Percentiles rank a stretch among this genome's conserved stretches.
These are phyloP conservation scores for Venturia oleaginea DNA, from an alignment of 2,329 filamentous ascomycete genomes.

Conservation along the genomic window DNA sequence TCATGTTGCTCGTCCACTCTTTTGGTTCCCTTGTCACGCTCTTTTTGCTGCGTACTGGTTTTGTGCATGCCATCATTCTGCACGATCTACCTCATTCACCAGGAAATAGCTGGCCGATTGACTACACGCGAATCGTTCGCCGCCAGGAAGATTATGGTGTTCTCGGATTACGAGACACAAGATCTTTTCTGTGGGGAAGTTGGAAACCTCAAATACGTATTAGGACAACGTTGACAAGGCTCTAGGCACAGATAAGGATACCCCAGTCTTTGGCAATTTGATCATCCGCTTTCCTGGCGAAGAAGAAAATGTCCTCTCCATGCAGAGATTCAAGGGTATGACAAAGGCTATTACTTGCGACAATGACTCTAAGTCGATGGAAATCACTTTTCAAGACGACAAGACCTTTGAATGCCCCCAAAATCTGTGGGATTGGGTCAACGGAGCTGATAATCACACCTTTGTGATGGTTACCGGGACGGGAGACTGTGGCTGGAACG, in stretches of 20 bases:
- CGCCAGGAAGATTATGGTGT: background rate
- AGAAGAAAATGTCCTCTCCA: no score
- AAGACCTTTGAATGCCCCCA: no score
- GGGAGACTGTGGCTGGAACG: constrained; percentile 20
- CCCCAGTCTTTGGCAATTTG: constrained; percentile 16
- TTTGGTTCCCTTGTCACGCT: background rate
- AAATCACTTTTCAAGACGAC: no score
- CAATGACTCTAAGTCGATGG: background rate
- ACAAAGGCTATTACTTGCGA: background rate
- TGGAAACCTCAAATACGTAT: background rate
- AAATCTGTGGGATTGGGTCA: constrained; percentile 19
- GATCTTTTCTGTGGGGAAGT: constrained; percentile 21
- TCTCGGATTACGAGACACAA: constrained; percentile 16
- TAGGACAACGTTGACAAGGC: constrained; percentile 7
- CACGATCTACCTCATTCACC: constrained; percentile 8
- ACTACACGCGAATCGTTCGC: background rate
- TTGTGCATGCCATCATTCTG: background rate
- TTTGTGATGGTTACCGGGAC: constrained; percentile 20
- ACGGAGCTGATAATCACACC: constrained; percentile 20
- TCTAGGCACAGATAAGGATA: background rate
- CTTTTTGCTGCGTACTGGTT: background rate
- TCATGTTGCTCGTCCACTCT: background rate
- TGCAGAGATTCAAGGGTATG: no score
- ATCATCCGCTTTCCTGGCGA: constrained; percentile 19
- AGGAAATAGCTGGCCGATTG: background rate